Base-by-base conservation (phyloP, 164 flowering plant genomes). In the Chimonanthus praecox region DNA sequence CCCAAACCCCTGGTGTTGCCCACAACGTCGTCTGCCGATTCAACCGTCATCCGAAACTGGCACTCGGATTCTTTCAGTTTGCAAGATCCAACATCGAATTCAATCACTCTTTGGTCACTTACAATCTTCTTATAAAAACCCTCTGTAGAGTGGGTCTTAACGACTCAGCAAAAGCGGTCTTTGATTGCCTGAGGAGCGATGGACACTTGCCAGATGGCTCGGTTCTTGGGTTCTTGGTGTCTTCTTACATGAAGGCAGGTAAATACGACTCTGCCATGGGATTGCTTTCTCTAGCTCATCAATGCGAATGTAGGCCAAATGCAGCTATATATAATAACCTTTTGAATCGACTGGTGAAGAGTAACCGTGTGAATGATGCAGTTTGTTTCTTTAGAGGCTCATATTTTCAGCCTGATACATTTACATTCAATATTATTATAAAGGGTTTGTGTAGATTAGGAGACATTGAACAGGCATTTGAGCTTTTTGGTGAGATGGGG, bases 371-470 rank as follows among this genome's bases (percentile, higher is more conserved):
- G 6, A 71, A 83, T n/a, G 94, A 87, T 79, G 99, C 97, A 3
- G 80, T 88, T 71, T 21, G 73, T 21, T 81, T 92, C 69, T 87
- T 91, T 69, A 75, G 79, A 71, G 88, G 73, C 16, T 75, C 63
- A 8, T 58, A 75, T 20, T 80, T 78, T 72, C 72, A 64, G 65
- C 83, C 86, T 0, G 95, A 91, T 80, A 79, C 87, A 50, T 88
- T 86, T 71, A 81, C 87, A 33, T 92, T 91, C 74, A 94, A 94
- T 77, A 89, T 91, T 69, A 77, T 91, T 6, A 83, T 92, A 16
- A 74, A 78, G 71, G 99, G 96, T 67, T 74, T 94, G 69, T 90
- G 93, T 75, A 82, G 80, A 64, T 48, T 64, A 6, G 84, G 91
- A 64, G 74, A 84, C 33, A 79, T 87, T 58, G 84, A 81, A 54